Evolutionary conservation across 768 basidiomycete species (phyloP).

Genomic region (Russula dissimulans): DNA sequence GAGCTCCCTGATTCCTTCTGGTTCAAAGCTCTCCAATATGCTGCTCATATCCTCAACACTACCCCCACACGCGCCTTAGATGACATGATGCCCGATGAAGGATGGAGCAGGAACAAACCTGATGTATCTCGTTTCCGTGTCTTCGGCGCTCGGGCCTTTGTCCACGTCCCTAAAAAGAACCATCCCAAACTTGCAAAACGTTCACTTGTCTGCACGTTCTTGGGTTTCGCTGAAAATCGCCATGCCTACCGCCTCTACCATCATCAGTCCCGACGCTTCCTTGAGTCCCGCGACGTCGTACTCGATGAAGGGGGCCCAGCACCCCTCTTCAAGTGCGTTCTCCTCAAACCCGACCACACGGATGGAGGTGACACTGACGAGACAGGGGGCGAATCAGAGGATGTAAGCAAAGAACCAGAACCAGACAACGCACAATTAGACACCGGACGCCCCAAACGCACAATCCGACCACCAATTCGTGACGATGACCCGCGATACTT

Average conservation of each 20-base stretch:
- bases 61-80: conserved; percentile 11
- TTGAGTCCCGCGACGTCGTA: conserved; percentile 9
- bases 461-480: neutral
- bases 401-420: too few species aligned
- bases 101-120: conserved; percentile 14
- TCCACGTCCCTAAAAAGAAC: conserved; percentile 4
- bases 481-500: neutral
- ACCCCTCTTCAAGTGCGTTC: too few species aligned
- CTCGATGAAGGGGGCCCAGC: conserved; percentile 16
- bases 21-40: neutral
- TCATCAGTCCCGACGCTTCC: neutral
- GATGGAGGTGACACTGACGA: too few species aligned
- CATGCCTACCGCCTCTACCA: conserved; percentile 14
- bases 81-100: conserved; percentile 16
- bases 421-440: too few species aligned
- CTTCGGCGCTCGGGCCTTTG: conserved; percentile 12
- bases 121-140: conserved; percentile 2
- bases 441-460: neutral
- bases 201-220: conserved; percentile 4
- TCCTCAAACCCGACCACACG: too few species aligned
- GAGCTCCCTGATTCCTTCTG: conserved; percentile 15
- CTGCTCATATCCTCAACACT: neutral
- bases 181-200: conserved; percentile 13
- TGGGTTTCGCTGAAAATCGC: conserved; percentile 12
- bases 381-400: too few species aligned